These are phyloP conservation scores for Plasmopara halstedii DNA, from an alignment of 352 stramenopile species.

Conservation along the genomic window DNA sequence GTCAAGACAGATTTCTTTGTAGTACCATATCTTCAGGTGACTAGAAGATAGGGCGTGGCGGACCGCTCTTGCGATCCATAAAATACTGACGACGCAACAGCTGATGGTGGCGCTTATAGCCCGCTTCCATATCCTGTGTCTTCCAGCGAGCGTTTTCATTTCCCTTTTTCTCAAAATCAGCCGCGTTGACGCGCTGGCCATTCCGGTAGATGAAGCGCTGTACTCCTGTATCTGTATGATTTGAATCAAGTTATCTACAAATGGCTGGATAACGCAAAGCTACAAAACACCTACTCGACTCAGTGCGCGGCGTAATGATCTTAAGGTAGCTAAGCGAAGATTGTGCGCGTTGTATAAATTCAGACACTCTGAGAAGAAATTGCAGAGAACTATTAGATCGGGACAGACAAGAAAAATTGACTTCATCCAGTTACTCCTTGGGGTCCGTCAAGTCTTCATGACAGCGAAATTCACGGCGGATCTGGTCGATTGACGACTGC, in stretches of 20 bases:
- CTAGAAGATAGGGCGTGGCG: conserved; percentile 37
- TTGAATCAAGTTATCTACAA: not conserved
- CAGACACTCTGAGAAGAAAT: conserved; percentile 35
- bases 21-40: not conserved
- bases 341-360: conserved; percentile 69
- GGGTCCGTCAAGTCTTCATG: conserved; percentile 50
- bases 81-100: conserved; percentile 80
- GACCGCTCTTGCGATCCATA: conserved; percentile 64
- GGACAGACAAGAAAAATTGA: not conserved
- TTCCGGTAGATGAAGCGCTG: conserved; percentile 82
- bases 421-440: conserved; percentile 25
- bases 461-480: conserved; percentile 67
- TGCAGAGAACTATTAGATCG: not conserved
- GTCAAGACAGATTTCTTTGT: not conserved
- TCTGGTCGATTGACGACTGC: conserved; percentile 54
- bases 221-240: conserved; percentile 42
- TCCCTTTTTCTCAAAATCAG: conserved; percentile 29
- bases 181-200: conserved; percentile 54
- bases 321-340: conserved; percentile 80
- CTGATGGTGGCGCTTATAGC: conserved; percentile 66
- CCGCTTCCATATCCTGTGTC: conserved; percentile 57
- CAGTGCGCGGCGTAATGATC: conserved; percentile 72
- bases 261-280: not conserved
- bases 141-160: conserved; percentile 65
- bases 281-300: conserved; percentile 30